phyloP scores from a whole-genome alignment of 352 stramenopile species.

The Hyaloperonospora brassicae region DNA sequence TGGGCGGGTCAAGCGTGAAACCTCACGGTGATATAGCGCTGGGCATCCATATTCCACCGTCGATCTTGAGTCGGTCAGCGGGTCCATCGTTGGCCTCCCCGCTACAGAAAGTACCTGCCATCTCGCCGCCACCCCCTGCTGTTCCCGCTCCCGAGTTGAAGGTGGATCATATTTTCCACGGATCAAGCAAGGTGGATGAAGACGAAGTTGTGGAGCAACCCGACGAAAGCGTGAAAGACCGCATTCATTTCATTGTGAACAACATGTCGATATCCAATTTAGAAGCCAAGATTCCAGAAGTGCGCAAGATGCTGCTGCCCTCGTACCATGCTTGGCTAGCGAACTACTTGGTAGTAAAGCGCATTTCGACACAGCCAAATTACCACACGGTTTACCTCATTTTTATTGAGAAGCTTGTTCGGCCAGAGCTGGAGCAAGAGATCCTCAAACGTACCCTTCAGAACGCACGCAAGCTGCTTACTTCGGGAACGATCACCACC shows the following conservation, averaged over 20 bases:
- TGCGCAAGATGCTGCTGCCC: constrained; percentile 90
- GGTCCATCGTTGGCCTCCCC: constrained; percentile 40
- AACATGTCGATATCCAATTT: constrained; percentile 98
- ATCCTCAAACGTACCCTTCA: constrained; percentile 93
- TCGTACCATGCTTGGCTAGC: constrained; percentile 96
- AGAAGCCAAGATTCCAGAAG: constrained; percentile 93
- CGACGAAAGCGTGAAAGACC: constrained; percentile 87
- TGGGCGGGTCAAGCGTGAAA: constrained; percentile 11
- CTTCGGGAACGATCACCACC: constrained; percentile 96
- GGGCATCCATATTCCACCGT: constrained; percentile 34
- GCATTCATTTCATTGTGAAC: constrained; percentile 99
- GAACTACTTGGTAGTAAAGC: constrained; percentile 98
- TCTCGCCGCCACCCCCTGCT: constrained; percentile 34
- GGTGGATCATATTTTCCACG: constrained; percentile 82
- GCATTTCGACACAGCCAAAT: constrained; percentile 97
- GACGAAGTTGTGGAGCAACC: constrained; percentile 57
- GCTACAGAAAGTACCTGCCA: constrained; percentile 33
- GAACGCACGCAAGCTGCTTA: constrained; percentile 94
- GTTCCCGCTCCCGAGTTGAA: constrained; percentile 47
- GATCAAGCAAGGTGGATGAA: constrained; percentile 54
- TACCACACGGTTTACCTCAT: constrained; percentile 97
- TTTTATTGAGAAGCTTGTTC: constrained; percentile 96
- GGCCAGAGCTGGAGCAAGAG: constrained; percentile 87
- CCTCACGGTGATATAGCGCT: constrained; percentile 26
- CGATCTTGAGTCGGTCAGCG: constrained; percentile 37